phyloP scores from a whole-genome alignment of 2,329 filamentous ascomycete genomes.

The Exserohilum turcica region DNA sequence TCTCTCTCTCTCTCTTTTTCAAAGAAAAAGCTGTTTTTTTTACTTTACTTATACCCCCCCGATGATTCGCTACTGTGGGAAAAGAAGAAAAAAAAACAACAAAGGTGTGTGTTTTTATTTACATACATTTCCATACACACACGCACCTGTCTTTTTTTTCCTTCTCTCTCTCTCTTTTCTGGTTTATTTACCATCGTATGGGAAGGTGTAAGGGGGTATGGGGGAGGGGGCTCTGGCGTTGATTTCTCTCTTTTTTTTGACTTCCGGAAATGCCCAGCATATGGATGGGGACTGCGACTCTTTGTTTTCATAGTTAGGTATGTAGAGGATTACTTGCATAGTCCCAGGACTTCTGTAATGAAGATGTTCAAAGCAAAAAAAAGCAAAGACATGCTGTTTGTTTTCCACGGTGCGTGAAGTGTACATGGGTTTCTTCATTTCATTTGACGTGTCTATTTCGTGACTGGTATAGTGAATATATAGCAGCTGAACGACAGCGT shows the following conservation, averaged over 20 bases:
- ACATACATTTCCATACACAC: no score
- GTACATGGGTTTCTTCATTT: conserved; percentile 9
- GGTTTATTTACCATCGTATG: neutral
- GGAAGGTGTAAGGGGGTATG: no score
- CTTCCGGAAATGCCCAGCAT: conserved; percentile 1
- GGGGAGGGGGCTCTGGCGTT: conserved; percentile 9
- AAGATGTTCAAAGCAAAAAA: conserved; percentile 1
- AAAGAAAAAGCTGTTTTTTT: no score
- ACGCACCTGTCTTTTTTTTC: conserved; percentile 11
- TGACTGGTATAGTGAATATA: conserved; percentile 6
- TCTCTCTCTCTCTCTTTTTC: neutral
- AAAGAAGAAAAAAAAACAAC: no score
- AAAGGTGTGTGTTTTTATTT: no score
- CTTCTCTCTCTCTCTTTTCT: neutral
- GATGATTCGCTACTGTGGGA: no score
- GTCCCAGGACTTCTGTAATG: conserved; percentile 1
- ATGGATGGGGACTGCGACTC: neutral
- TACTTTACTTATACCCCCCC: conserved; percentile 38
- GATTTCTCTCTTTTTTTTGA: neutral
- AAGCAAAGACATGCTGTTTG: neutral
- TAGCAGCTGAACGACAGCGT: neutral
- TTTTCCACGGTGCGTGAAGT: neutral
- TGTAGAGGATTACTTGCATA: neutral
- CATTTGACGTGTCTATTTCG: conserved; percentile 14
- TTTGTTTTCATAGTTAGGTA: neutral